These are phyloP conservation scores for Jamesozyma spencerorum DNA, from an alignment of 805 yeast genomes.

Conservation along the genomic window DNA sequence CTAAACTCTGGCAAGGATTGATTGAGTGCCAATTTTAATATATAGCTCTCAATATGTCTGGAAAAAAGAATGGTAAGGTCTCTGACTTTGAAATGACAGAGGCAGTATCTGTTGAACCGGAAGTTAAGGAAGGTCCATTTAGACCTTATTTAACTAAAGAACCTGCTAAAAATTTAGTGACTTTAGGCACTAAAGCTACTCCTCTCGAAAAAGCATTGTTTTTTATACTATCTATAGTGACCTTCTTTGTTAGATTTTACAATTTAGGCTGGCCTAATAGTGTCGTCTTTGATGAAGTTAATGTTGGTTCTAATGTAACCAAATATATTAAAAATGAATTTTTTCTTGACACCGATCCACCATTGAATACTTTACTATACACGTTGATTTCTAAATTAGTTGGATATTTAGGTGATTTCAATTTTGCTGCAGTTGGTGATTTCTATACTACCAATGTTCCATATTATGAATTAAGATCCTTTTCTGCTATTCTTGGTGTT, in stretches of 20 bases:
- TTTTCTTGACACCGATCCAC: constrained; percentile 72
- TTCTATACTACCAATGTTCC: constrained; percentile 49
- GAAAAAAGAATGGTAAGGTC: too few relatives aligned
- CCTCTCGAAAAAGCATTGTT: constrained; percentile 34
- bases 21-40: too few relatives aligned
- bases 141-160: constrained; percentile 49
- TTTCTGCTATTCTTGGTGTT: constrained; percentile 61
- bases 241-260: constrained; percentile 52
- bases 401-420: constrained; percentile 64
- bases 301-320: constrained; percentile 86
- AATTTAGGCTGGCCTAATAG: constrained; percentile 59
- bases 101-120: constrained; percentile 36
- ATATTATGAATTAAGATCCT: constrained; percentile 55
- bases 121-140: constrained; percentile 39
- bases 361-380: constrained; percentile 62
- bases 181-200: constrained; percentile 34
- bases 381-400: constrained; percentile 58
- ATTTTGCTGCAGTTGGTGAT: constrained; percentile 55
- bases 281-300: constrained; percentile 86
- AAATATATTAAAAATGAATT: constrained; percentile 58
- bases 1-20: too few relatives aligned
- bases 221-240: constrained; percentile 37
- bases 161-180: constrained; percentile 35
- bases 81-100: constrained; percentile 1
- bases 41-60: too few relatives aligned